A percentile compares a stretch with the other conserved stretches of the same genome.
Evolutionary conservation across 345 rosid genomes (phyloP).

Genomic region (Gossypium anomalum): DNA sequence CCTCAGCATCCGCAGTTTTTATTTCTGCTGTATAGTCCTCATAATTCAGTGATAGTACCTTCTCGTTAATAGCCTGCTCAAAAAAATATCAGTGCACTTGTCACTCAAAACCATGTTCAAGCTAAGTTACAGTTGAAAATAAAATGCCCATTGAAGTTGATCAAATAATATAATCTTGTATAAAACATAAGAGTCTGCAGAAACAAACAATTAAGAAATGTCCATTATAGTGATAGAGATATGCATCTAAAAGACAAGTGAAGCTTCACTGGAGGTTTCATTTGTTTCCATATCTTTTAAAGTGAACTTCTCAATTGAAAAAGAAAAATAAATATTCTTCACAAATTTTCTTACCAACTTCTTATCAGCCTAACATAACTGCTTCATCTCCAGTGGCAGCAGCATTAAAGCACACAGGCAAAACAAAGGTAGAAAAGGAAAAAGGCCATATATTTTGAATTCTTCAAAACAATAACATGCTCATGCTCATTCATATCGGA

Average conservation of each 20-base stretch:
- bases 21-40: slow-evolving; percentile 53
- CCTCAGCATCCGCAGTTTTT: slow-evolving; percentile 65
- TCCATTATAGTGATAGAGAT: background rate
- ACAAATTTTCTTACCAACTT: background rate
- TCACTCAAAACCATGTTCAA: slow-evolving; percentile 5
- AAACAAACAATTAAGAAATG: background rate
- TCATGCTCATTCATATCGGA: background rate
- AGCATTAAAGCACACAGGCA: no score
- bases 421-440: no score
- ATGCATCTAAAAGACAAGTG: background rate
- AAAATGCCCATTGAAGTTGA: background rate
- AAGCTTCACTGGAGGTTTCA: no score
- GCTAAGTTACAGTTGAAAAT: background rate
- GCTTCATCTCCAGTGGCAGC: background rate
- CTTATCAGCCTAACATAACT: background rate
- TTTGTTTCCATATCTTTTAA: background rate
- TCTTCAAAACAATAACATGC: background rate
- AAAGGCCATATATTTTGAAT: background rate
- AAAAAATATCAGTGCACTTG: slow-evolving; percentile 8
- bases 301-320: background rate
- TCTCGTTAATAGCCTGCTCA: slow-evolving; percentile 44
- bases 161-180: background rate
- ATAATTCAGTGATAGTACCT: slow-evolving; percentile 42
- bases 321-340: background rate
- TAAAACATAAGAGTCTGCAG: background rate